Percentiles rank a stretch among this genome's conserved stretches.
phyloP scores from a whole-genome alignment of 2,329 filamentous ascomycete genomes.

The Colletotrichum shisoi region DNA sequence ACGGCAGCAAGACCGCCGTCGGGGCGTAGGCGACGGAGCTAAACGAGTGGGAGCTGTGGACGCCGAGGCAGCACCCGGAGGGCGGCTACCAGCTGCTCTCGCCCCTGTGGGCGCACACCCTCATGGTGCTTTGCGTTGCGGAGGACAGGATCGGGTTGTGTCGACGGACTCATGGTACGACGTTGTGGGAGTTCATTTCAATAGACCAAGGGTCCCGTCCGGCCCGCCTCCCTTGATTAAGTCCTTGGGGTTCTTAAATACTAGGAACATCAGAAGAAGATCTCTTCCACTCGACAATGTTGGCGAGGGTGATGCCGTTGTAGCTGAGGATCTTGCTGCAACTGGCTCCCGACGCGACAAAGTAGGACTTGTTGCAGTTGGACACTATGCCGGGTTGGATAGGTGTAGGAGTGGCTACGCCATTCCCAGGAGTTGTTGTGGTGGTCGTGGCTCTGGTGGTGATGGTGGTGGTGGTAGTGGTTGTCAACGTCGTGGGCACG shows the following conservation, averaged over 20 bases:
- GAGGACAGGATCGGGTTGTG: background rate
- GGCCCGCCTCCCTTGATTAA: too few species aligned
- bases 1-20: slow-evolving; percentile 41
- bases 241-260: too few species aligned
- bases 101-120: background rate
- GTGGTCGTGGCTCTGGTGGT: background rate
- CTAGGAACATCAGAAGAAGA: too few species aligned
- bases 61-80: background rate
- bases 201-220: too few species aligned
- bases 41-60: slow-evolving; percentile 8
- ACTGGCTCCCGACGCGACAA: slow-evolving; percentile 10
- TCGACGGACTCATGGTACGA: slow-evolving; percentile 12
- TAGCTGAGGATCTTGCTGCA: slow-evolving; percentile 40
- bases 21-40: background rate
- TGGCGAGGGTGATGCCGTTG: slow-evolving; percentile 41
- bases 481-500: background rate
- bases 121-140: slow-evolving; percentile 15
- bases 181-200: slow-evolving; percentile 16
- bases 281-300: slow-evolving; percentile 43
- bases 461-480: background rate
- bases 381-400: slow-evolving; percentile 31
- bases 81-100: slow-evolving; percentile 21
- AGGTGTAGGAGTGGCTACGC: slow-evolving; percentile 38
- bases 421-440: slow-evolving; percentile 26
- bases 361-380: slow-evolving; percentile 40